These are phyloP conservation scores for Tremella mesenterica DNA, from an alignment of 768 basidiomycete genomes.

Conservation along the genomic window DNA sequence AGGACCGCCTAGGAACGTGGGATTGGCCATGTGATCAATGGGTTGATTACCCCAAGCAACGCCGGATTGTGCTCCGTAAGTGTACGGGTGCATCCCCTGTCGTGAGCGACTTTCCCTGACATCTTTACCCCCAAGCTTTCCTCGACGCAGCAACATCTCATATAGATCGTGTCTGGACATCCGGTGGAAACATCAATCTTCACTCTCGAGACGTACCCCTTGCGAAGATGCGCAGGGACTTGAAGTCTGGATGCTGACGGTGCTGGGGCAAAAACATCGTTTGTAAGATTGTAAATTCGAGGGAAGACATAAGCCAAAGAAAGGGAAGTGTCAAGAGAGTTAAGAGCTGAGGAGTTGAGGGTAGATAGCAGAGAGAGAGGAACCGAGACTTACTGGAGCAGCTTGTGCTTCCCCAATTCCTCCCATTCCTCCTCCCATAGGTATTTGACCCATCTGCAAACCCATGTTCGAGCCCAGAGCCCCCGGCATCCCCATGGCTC, in stretches of 20 bases:
- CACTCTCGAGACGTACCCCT: no score
- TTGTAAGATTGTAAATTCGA: background rate
- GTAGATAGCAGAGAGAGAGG: background rate
- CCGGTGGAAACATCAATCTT: no score
- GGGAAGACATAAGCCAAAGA: background rate
- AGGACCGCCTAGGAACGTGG: constrained; percentile 34
- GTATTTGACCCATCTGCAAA: constrained; percentile 5
- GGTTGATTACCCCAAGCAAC: constrained; percentile 33
- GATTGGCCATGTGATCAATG: constrained; percentile 34
- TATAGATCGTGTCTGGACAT: no score
- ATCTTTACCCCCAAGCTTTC: no score
- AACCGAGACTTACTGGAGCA: constrained; percentile 25
- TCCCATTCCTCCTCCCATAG: constrained; percentile 12
- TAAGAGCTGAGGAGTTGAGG: background rate
- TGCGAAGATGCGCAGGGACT: no score
- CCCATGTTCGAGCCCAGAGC: constrained; percentile 11
- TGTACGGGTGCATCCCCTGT: constrained; percentile 41
- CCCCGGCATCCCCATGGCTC: constrained; percentile 22
- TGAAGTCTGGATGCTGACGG: background rate
- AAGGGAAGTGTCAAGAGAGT: background rate
- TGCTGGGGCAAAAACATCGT: background rate
- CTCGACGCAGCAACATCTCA: no score
- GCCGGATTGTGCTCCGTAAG: constrained; percentile 26
- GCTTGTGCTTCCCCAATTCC: constrained; percentile 33
- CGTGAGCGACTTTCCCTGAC: background rate